Conservation (phyloP, 2,329 filamentous ascomycete species). For the Mycosphaerella sp. region DNA sequence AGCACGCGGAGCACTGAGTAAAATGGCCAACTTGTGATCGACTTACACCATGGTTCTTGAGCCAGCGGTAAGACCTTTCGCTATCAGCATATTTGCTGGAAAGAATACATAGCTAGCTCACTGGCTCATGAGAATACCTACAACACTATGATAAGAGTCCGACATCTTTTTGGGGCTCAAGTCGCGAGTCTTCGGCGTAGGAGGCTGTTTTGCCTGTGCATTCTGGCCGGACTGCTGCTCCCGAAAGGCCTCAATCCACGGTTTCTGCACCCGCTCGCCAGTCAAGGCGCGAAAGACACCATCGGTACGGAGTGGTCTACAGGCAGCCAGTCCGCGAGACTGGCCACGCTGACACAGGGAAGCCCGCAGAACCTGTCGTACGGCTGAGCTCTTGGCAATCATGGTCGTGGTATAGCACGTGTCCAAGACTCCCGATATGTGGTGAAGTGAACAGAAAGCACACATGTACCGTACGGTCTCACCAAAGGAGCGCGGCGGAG, state of each 20-base stretch:
- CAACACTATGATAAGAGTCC: slow-evolving; percentile 63
- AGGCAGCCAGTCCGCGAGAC: slow-evolving; percentile 18
- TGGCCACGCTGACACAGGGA: background rate
- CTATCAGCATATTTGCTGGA: slow-evolving; percentile 28
- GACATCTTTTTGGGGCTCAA: slow-evolving; percentile 62
- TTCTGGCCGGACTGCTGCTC: slow-evolving; percentile 43
- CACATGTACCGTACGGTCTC: too few species aligned
- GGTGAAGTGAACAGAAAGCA: background rate
- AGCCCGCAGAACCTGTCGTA: slow-evolving; percentile 1
- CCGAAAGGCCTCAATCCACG: slow-evolving; percentile 61
- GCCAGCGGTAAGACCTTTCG: slow-evolving; percentile 59
- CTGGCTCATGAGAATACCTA: slow-evolving; percentile 39
- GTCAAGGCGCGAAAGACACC: slow-evolving; percentile 57
- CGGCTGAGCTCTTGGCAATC: background rate
- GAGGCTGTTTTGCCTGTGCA: slow-evolving; percentile 28
- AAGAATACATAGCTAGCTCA: background rate
- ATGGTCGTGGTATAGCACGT: background rate
- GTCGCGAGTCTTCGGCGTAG: slow-evolving; percentile 46
- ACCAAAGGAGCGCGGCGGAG: background rate
- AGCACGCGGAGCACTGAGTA: background rate
- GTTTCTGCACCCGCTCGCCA: slow-evolving; percentile 56
- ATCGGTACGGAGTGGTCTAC: slow-evolving; percentile 40
- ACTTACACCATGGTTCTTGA: slow-evolving; percentile 55
- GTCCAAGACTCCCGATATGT: background rate
- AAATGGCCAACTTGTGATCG: background rate